Evolutionary conservation across 352 stramenopile genomes (phyloP).

Genomic region (Phytophthora lateralis): DNA sequence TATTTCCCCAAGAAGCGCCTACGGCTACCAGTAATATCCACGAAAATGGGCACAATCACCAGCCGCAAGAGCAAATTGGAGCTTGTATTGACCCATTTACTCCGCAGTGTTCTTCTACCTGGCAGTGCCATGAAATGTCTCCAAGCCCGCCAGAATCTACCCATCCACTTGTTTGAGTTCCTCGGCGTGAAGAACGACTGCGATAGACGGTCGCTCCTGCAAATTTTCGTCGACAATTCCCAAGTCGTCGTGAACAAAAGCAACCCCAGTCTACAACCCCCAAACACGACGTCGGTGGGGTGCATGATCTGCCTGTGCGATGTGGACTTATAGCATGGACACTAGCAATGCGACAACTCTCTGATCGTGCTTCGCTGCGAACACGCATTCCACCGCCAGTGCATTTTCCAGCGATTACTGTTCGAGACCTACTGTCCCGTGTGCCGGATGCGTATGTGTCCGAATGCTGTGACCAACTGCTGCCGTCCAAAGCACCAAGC

Average conservation of each 20-base stretch:
- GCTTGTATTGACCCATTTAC: conserved; percentile 56
- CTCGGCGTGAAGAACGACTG: conserved; percentile 44
- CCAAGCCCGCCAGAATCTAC: conserved; percentile 45
- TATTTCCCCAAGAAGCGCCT: conserved; percentile 60
- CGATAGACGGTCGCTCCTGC: conserved; percentile 55
- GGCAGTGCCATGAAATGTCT: conserved; percentile 67
- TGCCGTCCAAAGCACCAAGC: no score
- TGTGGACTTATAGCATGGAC: neutral
- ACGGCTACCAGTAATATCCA: conserved; percentile 25
- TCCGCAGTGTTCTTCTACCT: conserved; percentile 56
- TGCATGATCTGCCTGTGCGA: neutral
- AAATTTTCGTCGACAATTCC: conserved; percentile 65
- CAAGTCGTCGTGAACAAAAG: conserved; percentile 5
- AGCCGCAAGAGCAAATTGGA: conserved; percentile 56
- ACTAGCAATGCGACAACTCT: neutral
- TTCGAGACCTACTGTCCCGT: conserved; percentile 67
- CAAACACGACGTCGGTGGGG: neutral
- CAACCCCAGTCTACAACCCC: neutral
- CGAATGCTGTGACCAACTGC: no score
- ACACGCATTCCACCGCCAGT: conserved; percentile 68
- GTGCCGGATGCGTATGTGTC: conserved; percentile 18
- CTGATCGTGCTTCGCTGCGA: conserved; percentile 42
- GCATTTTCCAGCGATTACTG: conserved; percentile 67
- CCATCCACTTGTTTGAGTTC: conserved; percentile 50
- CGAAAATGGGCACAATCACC: conserved; percentile 30